These are phyloP conservation scores for Penicillium vulpinum DNA, from an alignment of 2,329 filamentous ascomycete species.

Conservation along the genomic window DNA sequence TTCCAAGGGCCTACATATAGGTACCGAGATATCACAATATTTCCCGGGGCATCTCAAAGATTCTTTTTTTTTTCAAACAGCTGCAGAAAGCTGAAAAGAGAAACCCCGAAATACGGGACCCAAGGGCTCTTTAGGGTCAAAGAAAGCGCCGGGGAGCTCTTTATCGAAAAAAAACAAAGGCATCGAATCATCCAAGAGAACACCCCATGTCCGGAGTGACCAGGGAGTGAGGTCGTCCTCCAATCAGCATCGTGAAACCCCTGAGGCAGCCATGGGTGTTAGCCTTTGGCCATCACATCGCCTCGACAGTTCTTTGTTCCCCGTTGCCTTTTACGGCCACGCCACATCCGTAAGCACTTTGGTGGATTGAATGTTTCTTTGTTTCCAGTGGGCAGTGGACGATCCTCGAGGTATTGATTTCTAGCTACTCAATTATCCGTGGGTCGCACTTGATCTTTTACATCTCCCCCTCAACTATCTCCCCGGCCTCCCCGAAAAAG, in stretches of 20 bases:
- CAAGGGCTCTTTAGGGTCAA: too few species aligned
- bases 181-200: neutral
- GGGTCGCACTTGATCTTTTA: constrained; percentile 13
- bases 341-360: constrained; percentile 14
- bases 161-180: neutral
- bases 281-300: constrained; percentile 4
- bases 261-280: constrained; percentile 12
- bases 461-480: constrained; percentile 2
- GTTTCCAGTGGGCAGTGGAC: constrained; percentile 2
- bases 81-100: neutral
- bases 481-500: constrained; percentile 20
- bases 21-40: neutral
- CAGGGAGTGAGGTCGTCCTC: constrained; percentile 5
- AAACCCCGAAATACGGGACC: neutral
- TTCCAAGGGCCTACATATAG: neutral
- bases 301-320: constrained; percentile 18
- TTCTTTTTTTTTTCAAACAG: neutral
- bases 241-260: constrained; percentile 10
- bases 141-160: neutral
- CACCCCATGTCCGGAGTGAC: constrained; percentile 4
- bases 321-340: constrained; percentile 13
- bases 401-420: constrained; percentile 1
- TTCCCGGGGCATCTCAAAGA: too few species aligned
- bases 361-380: constrained; percentile 16
- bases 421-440: constrained; percentile 14